Evolutionary conservation across 208 protist species (phyloP), one percentile per base, ranked within the genome.

Genomic region (Wallacemonas sp.): DNA sequence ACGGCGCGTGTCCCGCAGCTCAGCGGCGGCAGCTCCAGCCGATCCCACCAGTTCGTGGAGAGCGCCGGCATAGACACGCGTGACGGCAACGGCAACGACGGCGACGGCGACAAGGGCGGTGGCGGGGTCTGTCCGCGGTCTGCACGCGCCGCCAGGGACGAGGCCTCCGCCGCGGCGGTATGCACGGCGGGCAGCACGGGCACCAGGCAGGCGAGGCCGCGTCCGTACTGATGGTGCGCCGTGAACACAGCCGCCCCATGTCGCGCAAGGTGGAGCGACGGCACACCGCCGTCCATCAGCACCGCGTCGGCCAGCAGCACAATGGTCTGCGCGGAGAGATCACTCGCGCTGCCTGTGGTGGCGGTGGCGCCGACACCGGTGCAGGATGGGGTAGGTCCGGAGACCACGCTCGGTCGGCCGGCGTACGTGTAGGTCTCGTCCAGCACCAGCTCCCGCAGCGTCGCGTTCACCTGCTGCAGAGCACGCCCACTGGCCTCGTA

Each of bases 241-340:
- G 59, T 68, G 61, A 82, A 82, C 18, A 81, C 76, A 16, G 76
- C 52, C 14, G 41, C 26, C 5, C 57, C 36, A 18, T 67, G 41
- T 20, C 20, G 48, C 10, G 50, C 46, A 7, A 61, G 3, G 49
- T 26, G 18, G 18, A 90, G 74, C 28, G 84, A 84, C 23, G 81
- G 80, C 28, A 75, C 75, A 5, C 84, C 84, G 36, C 84, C 84
- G 52, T 87, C 84, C 75, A 90, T 83, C 41, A 90, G 61, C 29
- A 87, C 79, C 0, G 78, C 76, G 54, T 90, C 71, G 50, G 74
- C 67, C 18, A 90, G 77, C 48, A 90, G 73, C 54, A 90, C 66
- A 18, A 74, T 32, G 26, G 77, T 86, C 32, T 44, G 23, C 20
- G 66, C 48, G 3, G 44, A n/a, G 18, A 57, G 11, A 23, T 67